phyloP scores from a whole-genome alignment of 768 basidiomycete species.

The Xerocomellus amylosporus region DNA sequence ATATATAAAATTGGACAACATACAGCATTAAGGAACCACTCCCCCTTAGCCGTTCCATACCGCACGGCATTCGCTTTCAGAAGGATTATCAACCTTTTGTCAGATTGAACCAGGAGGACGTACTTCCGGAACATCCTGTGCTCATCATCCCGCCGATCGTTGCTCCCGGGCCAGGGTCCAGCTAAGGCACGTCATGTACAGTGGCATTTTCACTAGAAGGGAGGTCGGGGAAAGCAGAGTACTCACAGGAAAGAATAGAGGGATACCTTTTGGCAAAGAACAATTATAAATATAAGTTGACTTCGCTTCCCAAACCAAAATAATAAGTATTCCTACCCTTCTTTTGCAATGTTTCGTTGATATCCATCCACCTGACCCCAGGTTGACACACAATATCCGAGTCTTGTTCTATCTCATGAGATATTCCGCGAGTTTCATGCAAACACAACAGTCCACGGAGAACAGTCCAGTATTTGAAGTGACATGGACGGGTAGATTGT shows the following conservation, averaged over 20 bases:
- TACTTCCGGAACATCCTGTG: constrained; percentile 84
- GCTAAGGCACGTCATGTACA: constrained; percentile 35
- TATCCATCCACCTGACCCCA: constrained; percentile 66
- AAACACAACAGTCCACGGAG: neutral
- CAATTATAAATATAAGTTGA: neutral
- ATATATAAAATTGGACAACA: constrained; percentile 16
- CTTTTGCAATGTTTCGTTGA: constrained; percentile 64
- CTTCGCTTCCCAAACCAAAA: neutral
- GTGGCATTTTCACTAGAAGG: neutral
- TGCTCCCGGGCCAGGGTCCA: constrained; percentile 75
- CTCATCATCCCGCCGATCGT: constrained; percentile 86
- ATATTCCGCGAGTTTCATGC: neutral
- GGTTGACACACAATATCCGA: constrained; percentile 74
- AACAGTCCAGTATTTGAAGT: neutral
- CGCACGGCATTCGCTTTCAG: constrained; percentile 69
- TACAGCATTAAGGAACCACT: constrained; percentile 88
- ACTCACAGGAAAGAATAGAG: constrained; percentile 79
- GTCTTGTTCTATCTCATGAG: constrained; percentile 50
- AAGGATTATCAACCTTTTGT: constrained; percentile 16
- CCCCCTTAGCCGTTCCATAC: constrained; percentile 85
- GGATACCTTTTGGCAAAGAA: constrained; percentile 48
- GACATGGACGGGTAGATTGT: neutral
- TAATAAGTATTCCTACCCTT: constrained; percentile 40
- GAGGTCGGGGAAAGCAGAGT: neutral
- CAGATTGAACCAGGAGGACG: constrained; percentile 16